Evolutionary conservation across 305 asterid species (phyloP).

Genomic region (Nicotiana rustica): DNA sequence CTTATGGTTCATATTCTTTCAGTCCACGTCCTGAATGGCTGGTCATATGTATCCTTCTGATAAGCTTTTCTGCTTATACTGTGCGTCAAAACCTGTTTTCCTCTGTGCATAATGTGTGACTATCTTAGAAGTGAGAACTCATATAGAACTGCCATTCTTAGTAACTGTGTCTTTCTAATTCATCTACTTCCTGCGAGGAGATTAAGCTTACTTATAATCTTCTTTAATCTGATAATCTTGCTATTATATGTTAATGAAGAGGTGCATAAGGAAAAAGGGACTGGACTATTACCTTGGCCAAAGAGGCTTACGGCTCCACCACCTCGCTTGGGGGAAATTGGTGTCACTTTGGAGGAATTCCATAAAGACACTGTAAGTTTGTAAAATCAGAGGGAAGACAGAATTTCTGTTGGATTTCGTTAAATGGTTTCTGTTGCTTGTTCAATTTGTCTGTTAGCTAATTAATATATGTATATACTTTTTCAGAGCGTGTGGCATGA

Average conservation of each 20-base stretch:
- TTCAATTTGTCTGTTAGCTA: constrained; percentile 25
- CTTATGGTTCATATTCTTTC: constrained; percentile 27
- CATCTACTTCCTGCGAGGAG: constrained; percentile 28
- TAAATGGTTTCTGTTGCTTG: constrained; percentile 3
- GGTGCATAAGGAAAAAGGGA: constrained; percentile 77
- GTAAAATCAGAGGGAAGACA: not conserved
- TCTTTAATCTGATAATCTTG: not conserved
- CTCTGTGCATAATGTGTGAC: not conserved
- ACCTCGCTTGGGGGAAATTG: constrained; percentile 80
- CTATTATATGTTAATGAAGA: constrained; percentile 51
- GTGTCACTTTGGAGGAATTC: constrained; percentile 59
- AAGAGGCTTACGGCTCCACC: constrained; percentile 76
- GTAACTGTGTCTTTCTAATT: not conserved
- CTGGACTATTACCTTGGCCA: constrained; percentile 91
- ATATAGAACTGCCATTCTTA: not conserved
- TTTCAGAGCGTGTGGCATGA: constrained; percentile 71
- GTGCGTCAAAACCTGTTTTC: not conserved
- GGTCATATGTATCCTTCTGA: constrained; percentile 15
- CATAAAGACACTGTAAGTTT: constrained; percentile 70
- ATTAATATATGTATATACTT: not conserved
- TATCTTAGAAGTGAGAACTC: constrained; percentile 17
- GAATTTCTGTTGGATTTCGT: not conserved
- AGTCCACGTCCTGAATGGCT: constrained; percentile 21
- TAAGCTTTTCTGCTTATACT: not conserved
- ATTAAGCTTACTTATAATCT: not conserved